A percentile compares a stretch with the other conserved stretches of the same genome.
Conservation (phyloP, 768 basidiomycete species). For the Tremella yokohamensis region DNA sequence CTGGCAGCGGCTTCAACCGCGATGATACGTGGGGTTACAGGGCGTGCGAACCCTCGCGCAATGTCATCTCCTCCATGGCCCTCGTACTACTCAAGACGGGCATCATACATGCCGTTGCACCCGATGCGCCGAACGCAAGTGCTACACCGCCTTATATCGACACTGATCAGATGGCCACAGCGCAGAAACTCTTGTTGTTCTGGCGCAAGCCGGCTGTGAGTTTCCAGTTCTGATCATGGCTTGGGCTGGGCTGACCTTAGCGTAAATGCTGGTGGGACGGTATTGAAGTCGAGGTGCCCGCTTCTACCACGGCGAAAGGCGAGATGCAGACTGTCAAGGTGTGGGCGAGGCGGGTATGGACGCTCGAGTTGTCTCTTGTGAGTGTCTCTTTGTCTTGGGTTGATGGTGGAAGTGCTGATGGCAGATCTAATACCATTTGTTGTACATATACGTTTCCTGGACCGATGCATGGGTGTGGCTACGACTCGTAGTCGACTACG, state of each 20-base stretch:
- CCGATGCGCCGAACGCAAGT: slow-evolving; percentile 14
- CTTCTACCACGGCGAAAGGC: slow-evolving; percentile 54
- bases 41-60: slow-evolving; percentile 89
- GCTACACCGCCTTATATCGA: slow-evolving; percentile 69
- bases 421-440: neutral
- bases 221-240: slow-evolving; percentile 27
- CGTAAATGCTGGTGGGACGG: slow-evolving; percentile 99
- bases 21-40: slow-evolving; percentile 99
- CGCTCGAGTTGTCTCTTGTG: slow-evolving; percentile 90
- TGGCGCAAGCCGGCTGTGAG: slow-evolving; percentile 99
- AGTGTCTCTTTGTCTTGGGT: slow-evolving; percentile 26
- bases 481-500: neutral
- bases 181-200: slow-evolving; percentile 92
- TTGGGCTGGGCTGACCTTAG: slow-evolving; percentile 53
- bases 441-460: neutral
- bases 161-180: slow-evolving; percentile 89
- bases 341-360: slow-evolving; percentile 98
- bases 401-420: slow-evolving; percentile 9
- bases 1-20: slow-evolving; percentile 81
- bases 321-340: slow-evolving; percentile 67
- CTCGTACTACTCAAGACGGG: slow-evolving; percentile 96
- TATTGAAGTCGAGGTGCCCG: slow-evolving; percentile 76
- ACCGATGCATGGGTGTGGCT: slow-evolving; percentile 3
- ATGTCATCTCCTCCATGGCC: slow-evolving; percentile 97
- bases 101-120: slow-evolving; percentile 63